A percentile compares a stretch with the other conserved stretches of the same genome.
These are phyloP conservation scores for Mortierella sp. DNA, from an alignment of 371 early-diverging fungal genomes.

Conservation along the genomic window DNA sequence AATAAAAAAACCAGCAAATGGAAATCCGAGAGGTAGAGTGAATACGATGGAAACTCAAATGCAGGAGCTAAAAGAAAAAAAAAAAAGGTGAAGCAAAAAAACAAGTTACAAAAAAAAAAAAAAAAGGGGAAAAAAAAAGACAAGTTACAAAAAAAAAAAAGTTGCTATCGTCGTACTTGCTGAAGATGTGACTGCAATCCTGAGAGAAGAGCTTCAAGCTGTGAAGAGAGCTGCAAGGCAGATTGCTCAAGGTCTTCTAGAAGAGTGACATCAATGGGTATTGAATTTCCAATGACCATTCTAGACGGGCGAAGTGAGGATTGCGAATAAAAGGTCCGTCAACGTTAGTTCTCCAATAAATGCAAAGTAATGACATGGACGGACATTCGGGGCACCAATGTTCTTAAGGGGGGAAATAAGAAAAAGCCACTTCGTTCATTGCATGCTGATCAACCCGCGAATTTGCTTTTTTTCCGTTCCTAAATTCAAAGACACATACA, in stretches of 20 bases:
- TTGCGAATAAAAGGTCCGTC: not conserved
- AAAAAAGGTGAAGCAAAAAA: not conserved
- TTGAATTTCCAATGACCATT: conserved; percentile 50
- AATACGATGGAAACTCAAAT: no score
- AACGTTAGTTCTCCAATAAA: no score
- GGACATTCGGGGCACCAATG: no score
- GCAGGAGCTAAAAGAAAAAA: no score
- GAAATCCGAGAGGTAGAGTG: no score
- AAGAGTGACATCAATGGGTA: conserved; percentile 51
- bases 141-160: not conserved
- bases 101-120: not conserved
- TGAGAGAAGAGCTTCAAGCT: conserved; percentile 39
- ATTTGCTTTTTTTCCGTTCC: not conserved
- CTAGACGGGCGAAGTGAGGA: not conserved
- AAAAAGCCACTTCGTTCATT: not conserved
- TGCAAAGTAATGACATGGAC: no score
- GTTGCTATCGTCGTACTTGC: conserved; percentile 7
- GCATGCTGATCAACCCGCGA: not conserved
- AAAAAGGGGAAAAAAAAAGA: not conserved
- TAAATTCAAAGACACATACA: not conserved
- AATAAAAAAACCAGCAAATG: not conserved
- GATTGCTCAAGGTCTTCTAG: conserved; percentile 54
- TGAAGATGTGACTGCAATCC: conserved; percentile 36
- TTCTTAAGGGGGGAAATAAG: not conserved
- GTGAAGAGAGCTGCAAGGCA: conserved; percentile 43